Percentiles rank a stretch among this genome's conserved stretches.
phyloP scores from a whole-genome alignment of 805 yeast genomes.

The Kluyveromyces dobzhanskii region DNA sequence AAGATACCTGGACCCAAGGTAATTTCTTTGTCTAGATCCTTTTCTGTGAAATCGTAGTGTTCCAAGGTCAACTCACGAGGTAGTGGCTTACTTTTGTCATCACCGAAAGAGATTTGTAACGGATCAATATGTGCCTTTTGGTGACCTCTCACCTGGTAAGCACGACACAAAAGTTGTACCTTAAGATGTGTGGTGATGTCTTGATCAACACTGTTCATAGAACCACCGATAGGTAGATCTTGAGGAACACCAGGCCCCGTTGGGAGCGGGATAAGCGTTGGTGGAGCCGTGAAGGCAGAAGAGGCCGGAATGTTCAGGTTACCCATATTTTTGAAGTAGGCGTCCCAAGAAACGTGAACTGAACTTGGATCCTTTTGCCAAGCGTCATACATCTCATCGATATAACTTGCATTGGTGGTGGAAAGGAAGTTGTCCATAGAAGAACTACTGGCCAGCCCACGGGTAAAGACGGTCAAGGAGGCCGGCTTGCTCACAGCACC shows the following conservation, averaged over 20 bases:
- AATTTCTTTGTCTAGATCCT: constrained; percentile 74
- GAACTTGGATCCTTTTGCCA: constrained; percentile 86
- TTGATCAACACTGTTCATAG: constrained; percentile 38
- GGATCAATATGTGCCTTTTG: constrained; percentile 94
- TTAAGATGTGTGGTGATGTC: constrained; percentile 84
- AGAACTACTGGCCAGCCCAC: constrained; percentile 13
- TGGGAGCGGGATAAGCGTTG: constrained; percentile 76
- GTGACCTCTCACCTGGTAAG: constrained; percentile 98
- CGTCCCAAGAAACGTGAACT: constrained; percentile 95
- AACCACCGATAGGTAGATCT: constrained; percentile 38
- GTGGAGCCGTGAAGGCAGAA: constrained; percentile 83
- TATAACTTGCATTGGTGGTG: constrained; percentile 79
- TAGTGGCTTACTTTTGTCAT: constrained; percentile 38
- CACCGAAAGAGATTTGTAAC: constrained; percentile 81
- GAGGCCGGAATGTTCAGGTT: constrained; percentile 60
- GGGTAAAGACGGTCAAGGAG: neutral
- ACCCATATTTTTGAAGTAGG: constrained; percentile 88
- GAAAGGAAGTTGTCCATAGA: constrained; percentile 65
- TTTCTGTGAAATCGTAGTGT: constrained; percentile 83
- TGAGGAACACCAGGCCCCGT: constrained; percentile 62
- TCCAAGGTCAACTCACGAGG: constrained; percentile 90
- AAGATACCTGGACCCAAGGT: constrained; percentile 96
- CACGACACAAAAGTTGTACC: constrained; percentile 93
- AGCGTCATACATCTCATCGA: constrained; percentile 95
- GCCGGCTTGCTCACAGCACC: neutral